Evolutionary conservation across 164 flowering plant genomes (phyloP).

Genomic region (Vitis cinerea): DNA sequence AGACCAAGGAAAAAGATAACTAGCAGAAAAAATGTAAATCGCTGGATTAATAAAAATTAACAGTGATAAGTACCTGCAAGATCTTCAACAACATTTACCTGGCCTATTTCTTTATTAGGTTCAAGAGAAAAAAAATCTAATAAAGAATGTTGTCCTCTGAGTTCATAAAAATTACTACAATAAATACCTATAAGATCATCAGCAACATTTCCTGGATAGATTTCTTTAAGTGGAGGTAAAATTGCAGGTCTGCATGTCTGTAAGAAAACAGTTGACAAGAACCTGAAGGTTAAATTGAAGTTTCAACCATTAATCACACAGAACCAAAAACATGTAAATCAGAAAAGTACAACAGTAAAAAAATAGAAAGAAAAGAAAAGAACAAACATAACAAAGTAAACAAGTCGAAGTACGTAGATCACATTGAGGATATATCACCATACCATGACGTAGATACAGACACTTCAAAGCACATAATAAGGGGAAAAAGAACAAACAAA

Average conservation of each 20-base stretch:
- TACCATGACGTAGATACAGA: background rate
- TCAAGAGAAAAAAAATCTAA: no score
- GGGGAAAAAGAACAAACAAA: background rate
- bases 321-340: background rate
- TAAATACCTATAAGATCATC: constrained; percentile 74
- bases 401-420: background rate
- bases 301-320: background rate
- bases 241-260: constrained; percentile 91
- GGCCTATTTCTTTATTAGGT: constrained; percentile 50
- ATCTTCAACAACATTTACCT: constrained; percentile 62
- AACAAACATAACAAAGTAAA: background rate
- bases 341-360: background rate
- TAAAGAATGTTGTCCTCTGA: background rate
- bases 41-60: no score
- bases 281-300: background rate
- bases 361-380: background rate
- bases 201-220: constrained; percentile 65
- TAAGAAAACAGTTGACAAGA: constrained; percentile 10
- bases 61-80: constrained; percentile 56
- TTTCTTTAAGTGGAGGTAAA: constrained; percentile 81
- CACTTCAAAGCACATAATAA: background rate
- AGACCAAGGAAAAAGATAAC: background rate
- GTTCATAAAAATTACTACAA: background rate
- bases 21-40: background rate
- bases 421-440: background rate